Conservation (phyloP, 1,284 basidiomycete species). For the Meripilus lineatus region DNA sequence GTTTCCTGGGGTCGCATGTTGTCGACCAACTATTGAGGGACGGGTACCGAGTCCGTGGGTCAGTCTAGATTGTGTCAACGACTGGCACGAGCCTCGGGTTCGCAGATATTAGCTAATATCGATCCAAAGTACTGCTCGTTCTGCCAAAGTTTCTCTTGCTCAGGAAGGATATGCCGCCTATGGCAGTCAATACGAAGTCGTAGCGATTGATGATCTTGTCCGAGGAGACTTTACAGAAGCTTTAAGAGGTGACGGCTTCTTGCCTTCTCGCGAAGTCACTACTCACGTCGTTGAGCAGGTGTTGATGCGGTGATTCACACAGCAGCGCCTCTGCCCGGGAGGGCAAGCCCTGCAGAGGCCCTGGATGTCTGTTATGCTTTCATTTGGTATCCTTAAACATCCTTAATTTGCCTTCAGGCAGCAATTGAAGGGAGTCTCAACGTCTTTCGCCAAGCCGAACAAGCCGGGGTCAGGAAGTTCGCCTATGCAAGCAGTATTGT, state of each 20-base stretch:
- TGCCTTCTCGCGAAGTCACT: too few species aligned
- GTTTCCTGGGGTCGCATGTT: slow-evolving; percentile 23
- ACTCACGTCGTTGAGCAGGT: slow-evolving; percentile 7
- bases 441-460: slow-evolving; percentile 24
- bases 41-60: slow-evolving; percentile 26
- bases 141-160: slow-evolving; percentile 10
- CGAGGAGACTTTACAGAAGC: slow-evolving; percentile 20
- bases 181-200: slow-evolving; percentile 17
- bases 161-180: slow-evolving; percentile 13
- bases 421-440: slow-evolving; percentile 25
- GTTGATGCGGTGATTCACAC: slow-evolving; percentile 21
- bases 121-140: slow-evolving; percentile 14
- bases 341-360: slow-evolving; percentile 8
- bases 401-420: slow-evolving; percentile 14
- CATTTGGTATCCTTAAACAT: not conserved
- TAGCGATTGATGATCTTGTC: slow-evolving; percentile 18
- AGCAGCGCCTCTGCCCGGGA: slow-evolving; percentile 15
- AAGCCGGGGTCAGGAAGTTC: slow-evolving; percentile 25
- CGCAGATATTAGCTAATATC: too few species aligned
- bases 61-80: too few species aligned
- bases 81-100: too few species aligned
- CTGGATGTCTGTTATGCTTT: slow-evolving; percentile 9
- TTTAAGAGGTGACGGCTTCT: slow-evolving; percentile 18
- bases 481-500: slow-evolving; percentile 20
- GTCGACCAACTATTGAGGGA: slow-evolving; percentile 20